A percentile compares a stretch with the other conserved stretches of the same genome.
Evolutionary conservation across 495 filamentous ascomycete genomes (phyloP).

Genomic region (Xanthoparmelia taractica): DNA sequence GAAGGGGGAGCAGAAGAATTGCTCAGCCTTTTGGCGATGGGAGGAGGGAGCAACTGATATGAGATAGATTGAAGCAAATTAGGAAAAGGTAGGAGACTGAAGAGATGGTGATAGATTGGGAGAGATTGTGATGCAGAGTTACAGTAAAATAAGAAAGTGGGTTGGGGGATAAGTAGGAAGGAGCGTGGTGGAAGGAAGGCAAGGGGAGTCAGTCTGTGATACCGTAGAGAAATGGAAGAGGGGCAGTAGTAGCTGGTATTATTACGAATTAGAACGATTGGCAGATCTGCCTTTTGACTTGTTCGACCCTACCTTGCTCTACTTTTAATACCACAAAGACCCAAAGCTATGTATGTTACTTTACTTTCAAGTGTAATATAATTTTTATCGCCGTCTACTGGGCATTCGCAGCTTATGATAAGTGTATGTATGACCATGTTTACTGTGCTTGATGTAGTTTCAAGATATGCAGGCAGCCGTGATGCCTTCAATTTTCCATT

Average conservation of each 20-base stretch:
- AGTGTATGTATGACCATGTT: conserved; percentile 10
- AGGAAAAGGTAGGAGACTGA: no score
- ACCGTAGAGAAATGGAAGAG: neutral
- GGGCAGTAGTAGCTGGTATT: neutral
- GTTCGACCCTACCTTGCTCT: neutral
- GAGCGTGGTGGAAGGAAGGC: neutral
- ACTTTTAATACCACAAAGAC: no score
- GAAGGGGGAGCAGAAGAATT: neutral
- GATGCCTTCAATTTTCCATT: neutral
- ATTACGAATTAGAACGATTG: no score
- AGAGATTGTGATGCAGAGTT: neutral
- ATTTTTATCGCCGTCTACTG: no score
- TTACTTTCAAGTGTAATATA: no score
- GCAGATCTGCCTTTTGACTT: no score
- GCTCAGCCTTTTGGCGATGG: neutral
- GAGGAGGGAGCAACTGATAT: neutral
- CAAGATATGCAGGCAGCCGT: conserved; percentile 7
- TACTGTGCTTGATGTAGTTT: neutral
- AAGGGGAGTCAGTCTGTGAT: no score
- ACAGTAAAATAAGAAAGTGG: neutral
- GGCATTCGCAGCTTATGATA: conserved; percentile 11
- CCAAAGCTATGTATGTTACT: no score
- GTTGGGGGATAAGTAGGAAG: neutral
- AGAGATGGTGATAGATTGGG: neutral
- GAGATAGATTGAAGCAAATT: conserved; percentile 32